A percentile compares a stretch with the other conserved stretches of the same genome.
Conservation (phyloP, 2,329 filamentous ascomycete genomes). For the Colletotrichum tamarilloi region DNA sequence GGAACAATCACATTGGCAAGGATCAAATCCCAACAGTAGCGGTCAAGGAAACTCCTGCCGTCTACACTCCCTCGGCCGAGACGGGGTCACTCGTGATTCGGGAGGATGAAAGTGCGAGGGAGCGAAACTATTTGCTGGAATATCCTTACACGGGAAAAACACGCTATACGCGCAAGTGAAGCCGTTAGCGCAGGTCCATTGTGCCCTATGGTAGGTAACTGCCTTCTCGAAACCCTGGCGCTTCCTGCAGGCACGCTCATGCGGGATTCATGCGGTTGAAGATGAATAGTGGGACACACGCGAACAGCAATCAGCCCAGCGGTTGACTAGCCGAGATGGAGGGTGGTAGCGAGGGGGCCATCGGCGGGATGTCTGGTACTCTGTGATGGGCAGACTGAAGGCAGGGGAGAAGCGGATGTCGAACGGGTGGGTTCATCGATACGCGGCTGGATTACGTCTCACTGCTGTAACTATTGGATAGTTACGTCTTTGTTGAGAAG, state of each 20-base stretch:
- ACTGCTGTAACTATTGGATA: too few species aligned
- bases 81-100: not conserved
- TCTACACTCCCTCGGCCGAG: not conserved
- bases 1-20: too few species aligned
- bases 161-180: not conserved
- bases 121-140: too few species aligned
- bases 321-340: not conserved
- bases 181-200: not conserved
- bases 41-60: not conserved
- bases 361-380: not conserved
- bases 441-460: not conserved
- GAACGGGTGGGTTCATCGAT: not conserved
- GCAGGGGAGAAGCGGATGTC: not conserved
- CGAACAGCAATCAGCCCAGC: not conserved
- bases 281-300: not conserved
- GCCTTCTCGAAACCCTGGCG: not conserved
- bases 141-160: not conserved
- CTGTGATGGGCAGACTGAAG: not conserved
- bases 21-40: not conserved
- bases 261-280: slow-evolving; percentile 5
- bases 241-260: slow-evolving; percentile 2
- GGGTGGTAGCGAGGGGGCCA: not conserved
- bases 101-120: not conserved
- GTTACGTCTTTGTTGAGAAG: too few species aligned
- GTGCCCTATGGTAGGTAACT: not conserved